A percentile compares a stretch with the other conserved stretches of the same genome.
phyloP scores from a whole-genome alignment of 129 eudicot species.

The Logfia minima region DNA sequence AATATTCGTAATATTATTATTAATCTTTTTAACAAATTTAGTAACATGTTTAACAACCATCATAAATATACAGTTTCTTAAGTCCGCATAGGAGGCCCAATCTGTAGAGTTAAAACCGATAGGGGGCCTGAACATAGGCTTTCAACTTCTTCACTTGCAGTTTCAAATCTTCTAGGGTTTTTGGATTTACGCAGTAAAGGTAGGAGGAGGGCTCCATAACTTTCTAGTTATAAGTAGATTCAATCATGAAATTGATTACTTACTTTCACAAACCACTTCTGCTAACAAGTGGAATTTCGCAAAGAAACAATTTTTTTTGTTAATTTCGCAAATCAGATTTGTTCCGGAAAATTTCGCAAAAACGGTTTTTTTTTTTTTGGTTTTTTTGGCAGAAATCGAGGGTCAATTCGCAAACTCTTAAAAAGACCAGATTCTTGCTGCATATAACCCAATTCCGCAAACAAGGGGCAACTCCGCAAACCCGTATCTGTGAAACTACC shows the following conservation, averaged over 20 bases:
- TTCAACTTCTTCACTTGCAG: background rate
- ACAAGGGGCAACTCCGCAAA: background rate
- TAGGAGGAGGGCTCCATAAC: background rate
- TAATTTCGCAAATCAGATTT: too few species aligned
- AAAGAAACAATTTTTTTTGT: too few species aligned
- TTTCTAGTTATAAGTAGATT: background rate
- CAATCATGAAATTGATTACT: background rate
- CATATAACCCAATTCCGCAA: too few species aligned
- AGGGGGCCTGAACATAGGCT: background rate
- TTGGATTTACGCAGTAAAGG: background rate
- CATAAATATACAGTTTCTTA: background rate
- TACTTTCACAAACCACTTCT: too few species aligned
- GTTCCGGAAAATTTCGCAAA: too few species aligned
- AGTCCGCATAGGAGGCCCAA: background rate
- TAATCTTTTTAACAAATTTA: background rate
- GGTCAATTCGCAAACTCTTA: too few species aligned
- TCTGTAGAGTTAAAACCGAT: background rate
- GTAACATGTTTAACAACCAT: background rate
- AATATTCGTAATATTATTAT: too few species aligned
- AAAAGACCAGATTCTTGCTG: too few species aligned
- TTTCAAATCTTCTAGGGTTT: background rate
- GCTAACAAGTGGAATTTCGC: too few species aligned
- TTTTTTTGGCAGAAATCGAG: too few species aligned
- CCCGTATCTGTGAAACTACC: background rate
- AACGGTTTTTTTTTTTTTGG: too few species aligned